Conservation (phyloP, 441 rosid species). For the Daphne laureola region DNA sequence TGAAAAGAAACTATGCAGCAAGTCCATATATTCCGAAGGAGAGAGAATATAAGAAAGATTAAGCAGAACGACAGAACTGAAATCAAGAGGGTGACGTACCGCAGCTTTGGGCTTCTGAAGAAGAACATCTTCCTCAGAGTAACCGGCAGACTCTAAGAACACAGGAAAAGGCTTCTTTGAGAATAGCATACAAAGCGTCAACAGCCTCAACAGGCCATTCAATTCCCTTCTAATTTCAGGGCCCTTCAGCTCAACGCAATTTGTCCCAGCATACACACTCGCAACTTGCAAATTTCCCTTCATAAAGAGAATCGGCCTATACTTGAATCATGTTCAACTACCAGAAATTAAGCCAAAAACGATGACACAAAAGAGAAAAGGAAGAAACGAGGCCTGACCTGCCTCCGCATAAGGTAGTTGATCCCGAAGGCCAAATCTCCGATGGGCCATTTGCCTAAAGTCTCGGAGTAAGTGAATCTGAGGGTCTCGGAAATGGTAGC, state of each 20-base stretch:
- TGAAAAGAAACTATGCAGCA: no score
- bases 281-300: conserved; percentile 81
- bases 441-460: conserved; percentile 95
- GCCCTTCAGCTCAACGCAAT: conserved; percentile 54
- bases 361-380: conserved; percentile 1
- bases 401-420: conserved; percentile 77
- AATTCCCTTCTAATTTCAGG: conserved; percentile 54
- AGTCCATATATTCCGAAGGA: no score
- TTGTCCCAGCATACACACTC: conserved; percentile 70
- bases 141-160: conserved; percentile 74
- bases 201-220: conserved; percentile 48
- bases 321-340: not conserved
- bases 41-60: no score
- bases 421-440: conserved; percentile 94
- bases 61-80: not conserved
- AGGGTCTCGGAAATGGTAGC: conserved; percentile 81
- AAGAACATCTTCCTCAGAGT: conserved; percentile 64
- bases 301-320: conserved; percentile 11
- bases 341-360: conserved; percentile 3
- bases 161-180: conserved; percentile 87
- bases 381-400: conserved; percentile 33
- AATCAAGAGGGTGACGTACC: conserved; percentile 32
- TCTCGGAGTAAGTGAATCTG: conserved; percentile 84
- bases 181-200: conserved; percentile 83
- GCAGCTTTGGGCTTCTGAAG: conserved; percentile 95